Percentiles rank a stretch among this genome's conserved stretches.
These are phyloP conservation scores for Cenococcum geophilum DNA, from an alignment of 495 filamentous ascomycete species.

Conservation along the genomic window DNA sequence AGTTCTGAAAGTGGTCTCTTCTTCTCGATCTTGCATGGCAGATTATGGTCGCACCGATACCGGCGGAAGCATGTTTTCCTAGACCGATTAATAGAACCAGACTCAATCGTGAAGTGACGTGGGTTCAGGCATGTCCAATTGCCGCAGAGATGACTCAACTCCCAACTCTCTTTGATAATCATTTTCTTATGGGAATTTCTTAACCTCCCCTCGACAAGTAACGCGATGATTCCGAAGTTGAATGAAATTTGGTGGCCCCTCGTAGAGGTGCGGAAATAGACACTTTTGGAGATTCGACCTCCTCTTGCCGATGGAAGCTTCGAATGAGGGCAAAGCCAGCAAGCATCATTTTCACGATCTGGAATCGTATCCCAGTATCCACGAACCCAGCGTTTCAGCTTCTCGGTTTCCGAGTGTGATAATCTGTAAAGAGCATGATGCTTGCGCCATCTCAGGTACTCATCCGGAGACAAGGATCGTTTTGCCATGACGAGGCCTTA, in stretches of 20 bases:
- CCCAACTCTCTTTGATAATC: conserved; percentile 31
- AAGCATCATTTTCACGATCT: too few relatives aligned
- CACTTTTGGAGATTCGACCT: too few relatives aligned
- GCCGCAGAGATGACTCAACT: conserved; percentile 35
- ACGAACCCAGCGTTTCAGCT: too few relatives aligned
- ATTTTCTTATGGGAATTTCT: conserved; percentile 30
- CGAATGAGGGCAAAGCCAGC: too few relatives aligned
- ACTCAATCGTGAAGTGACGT: conserved; percentile 31
- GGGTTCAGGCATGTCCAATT: conserved; percentile 38
- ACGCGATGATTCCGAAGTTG: conserved; percentile 23
- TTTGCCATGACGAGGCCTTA: too few relatives aligned
- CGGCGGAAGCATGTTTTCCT: conserved; percentile 30
- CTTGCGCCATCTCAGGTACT: too few relatives aligned
- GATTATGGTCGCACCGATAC: neutral
- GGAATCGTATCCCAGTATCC: too few relatives aligned
- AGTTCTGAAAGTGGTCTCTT: neutral
- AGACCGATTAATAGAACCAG: conserved; percentile 22
- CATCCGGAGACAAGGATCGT: too few relatives aligned
- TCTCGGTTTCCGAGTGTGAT: too few relatives aligned
- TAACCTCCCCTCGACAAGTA: conserved; percentile 20
- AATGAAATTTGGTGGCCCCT: neutral
- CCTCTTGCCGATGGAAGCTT: too few relatives aligned
- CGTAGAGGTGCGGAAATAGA: too few relatives aligned
- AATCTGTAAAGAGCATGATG: too few relatives aligned
- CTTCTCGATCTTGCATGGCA: neutral